A percentile compares a stretch with the other conserved stretches of the same genome.
Conservation (phyloP, 257 asterid species). For the Nyctanthes arbortristis region DNA sequence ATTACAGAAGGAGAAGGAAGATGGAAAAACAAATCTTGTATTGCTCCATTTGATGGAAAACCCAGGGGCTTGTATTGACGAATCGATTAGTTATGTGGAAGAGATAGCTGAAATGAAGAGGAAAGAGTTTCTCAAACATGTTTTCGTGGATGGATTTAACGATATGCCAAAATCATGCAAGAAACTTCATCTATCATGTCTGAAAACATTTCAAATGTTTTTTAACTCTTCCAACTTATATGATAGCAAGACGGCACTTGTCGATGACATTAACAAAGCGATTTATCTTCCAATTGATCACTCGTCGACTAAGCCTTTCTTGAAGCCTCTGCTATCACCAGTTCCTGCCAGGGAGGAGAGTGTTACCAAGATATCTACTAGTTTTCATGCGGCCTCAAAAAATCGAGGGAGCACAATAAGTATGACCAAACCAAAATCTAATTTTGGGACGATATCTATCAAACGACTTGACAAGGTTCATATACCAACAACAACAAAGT, state of each 20-base stretch:
- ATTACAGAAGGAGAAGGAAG: conserved; percentile 53
- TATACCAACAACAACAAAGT: not conserved
- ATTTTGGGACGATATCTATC: not conserved
- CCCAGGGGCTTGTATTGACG: conserved; percentile 32
- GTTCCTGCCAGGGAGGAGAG: not conserved
- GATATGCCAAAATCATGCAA: conserved; percentile 38
- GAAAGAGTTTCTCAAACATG: conserved; percentile 46
- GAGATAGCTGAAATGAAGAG: conserved; percentile 27
- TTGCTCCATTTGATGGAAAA: conserved; percentile 43
- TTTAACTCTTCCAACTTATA: conserved; percentile 48
- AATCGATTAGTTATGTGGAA: conserved; percentile 37
- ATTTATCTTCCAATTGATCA: conserved; percentile 42
- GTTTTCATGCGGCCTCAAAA: not conserved
- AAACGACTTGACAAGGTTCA: not conserved
- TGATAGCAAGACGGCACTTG: conserved; percentile 42
- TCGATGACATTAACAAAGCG: conserved; percentile 50
- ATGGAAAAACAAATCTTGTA: conserved; percentile 58
- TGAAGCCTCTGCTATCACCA: conserved; percentile 7
- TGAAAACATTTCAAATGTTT: conserved; percentile 56
- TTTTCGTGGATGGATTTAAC: conserved; percentile 22
- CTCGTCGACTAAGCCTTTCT: conserved; percentile 10
- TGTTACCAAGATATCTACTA: conserved; percentile 10
- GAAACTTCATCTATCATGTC: conserved; percentile 44
- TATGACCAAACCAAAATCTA: not conserved
- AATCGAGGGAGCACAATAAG: not conserved